phyloP scores from a whole-genome alignment of 2,329 filamentous ascomycete genomes.

The Davidsoniella virescens region DNA sequence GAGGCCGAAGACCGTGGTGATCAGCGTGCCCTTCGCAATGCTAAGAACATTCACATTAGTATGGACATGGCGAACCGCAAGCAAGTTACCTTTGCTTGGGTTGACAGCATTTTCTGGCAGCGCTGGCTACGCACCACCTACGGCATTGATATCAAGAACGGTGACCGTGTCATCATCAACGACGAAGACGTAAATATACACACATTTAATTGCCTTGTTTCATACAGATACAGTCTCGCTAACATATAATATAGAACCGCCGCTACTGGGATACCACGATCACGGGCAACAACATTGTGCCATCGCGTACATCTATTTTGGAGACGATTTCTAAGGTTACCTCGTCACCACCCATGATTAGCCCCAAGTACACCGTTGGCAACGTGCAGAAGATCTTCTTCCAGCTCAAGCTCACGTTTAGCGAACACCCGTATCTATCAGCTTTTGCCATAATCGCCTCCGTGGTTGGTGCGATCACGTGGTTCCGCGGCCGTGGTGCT shows the following conservation, averaged over 20 bases:
- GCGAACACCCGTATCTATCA: constrained; percentile 42
- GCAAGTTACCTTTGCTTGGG: constrained; percentile 90
- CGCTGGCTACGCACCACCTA: constrained; percentile 93
- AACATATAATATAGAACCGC: constrained; percentile 47
- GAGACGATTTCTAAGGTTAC: constrained; percentile 66
- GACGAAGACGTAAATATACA: constrained; percentile 71
- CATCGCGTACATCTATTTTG: constrained; percentile 77
- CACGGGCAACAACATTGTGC: constrained; percentile 77
- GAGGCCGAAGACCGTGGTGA: constrained; percentile 90
- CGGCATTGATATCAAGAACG: constrained; percentile 72
- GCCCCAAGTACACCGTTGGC: constrained; percentile 61
- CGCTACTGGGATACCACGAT: constrained; percentile 89
- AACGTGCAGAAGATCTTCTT: constrained; percentile 56
- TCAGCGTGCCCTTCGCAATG: constrained; percentile 66
- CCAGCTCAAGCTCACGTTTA: constrained; percentile 41
- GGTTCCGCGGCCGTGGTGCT: constrained; percentile 35
- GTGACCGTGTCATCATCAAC: constrained; percentile 88
- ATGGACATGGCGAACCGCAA: constrained; percentile 78
- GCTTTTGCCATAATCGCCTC: constrained; percentile 31
- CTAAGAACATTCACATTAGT: constrained; percentile 81
- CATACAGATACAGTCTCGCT: constrained; percentile 16
- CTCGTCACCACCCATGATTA: constrained; percentile 51
- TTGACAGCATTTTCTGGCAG: constrained; percentile 94
- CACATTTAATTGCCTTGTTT: neutral
- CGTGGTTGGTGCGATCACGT: constrained; percentile 17